Conservation (phyloP, 2,329 filamentous ascomycete species). For the Trichoderma polysporum region DNA sequence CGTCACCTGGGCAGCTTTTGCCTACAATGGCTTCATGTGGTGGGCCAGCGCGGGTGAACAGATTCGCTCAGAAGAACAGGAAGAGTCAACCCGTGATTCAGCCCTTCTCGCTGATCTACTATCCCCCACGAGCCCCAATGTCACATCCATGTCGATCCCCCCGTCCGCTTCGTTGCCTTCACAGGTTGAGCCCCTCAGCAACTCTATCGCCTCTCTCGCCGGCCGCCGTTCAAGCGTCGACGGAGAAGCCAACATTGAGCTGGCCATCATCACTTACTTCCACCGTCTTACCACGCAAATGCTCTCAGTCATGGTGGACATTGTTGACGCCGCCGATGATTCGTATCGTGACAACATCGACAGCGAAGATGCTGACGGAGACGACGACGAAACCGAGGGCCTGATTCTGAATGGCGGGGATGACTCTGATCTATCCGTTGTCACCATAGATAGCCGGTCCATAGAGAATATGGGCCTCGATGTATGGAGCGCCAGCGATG, state of each 20-base stretch:
- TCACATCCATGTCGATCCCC: conserved; percentile 33
- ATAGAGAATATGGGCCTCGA: conserved; percentile 74
- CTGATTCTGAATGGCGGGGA: conserved; percentile 28
- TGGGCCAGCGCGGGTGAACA: conserved; percentile 83
- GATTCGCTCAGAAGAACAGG: conserved; percentile 58
- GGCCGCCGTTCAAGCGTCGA: conserved; percentile 37
- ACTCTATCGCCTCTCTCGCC: conserved; percentile 48
- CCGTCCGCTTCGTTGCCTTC: conserved; percentile 30
- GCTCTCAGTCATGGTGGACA: conserved; percentile 59
- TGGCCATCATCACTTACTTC: conserved; percentile 77
- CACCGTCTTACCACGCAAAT: conserved; percentile 70
- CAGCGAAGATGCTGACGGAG: conserved; percentile 39
- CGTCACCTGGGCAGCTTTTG: conserved; percentile 68
- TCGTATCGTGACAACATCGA: conserved; percentile 35
- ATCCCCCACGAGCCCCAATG: conserved; percentile 29
- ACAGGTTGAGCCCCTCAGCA: conserved; percentile 36
- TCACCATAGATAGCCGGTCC: conserved; percentile 63
- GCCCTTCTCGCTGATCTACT: conserved; percentile 55
- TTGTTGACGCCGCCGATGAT: conserved; percentile 54
- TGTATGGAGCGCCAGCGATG: conserved; percentile 70
- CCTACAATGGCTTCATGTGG: conserved; percentile 85
- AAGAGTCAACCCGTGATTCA: conserved; percentile 56
- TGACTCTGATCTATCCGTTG: conserved; percentile 39
- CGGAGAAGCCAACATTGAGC: conserved; percentile 56
- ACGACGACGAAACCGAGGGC: conserved; percentile 29